Conservation (phyloP, 441 rosid species). For the Gossypium gossypioides region DNA sequence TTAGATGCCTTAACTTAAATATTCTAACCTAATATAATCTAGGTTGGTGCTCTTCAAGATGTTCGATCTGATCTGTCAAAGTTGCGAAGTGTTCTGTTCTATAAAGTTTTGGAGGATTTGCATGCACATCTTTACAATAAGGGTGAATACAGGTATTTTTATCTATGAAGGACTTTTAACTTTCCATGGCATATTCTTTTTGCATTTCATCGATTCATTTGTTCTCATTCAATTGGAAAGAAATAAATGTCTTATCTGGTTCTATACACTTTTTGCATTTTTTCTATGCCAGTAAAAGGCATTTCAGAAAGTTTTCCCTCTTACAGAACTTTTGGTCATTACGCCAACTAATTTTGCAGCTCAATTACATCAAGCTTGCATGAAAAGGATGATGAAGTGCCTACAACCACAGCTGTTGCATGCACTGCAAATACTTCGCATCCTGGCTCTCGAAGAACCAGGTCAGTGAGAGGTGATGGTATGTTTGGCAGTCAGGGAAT, state of each 20-base stretch:
- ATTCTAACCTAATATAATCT: slow-evolving; percentile 14
- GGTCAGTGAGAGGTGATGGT: slow-evolving; percentile 66
- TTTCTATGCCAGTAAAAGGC: neutral
- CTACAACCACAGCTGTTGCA: slow-evolving; percentile 68
- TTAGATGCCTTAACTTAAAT: slow-evolving; percentile 10
- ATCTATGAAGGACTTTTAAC: neutral
- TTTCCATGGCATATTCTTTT: neutral
- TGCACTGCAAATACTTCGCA: slow-evolving; percentile 58
- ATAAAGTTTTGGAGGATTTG: slow-evolving; percentile 85
- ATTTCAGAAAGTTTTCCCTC: slow-evolving; percentile 2
- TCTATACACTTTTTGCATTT: neutral
- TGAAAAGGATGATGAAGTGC: slow-evolving; percentile 83
- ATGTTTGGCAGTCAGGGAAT: slow-evolving; percentile 48
- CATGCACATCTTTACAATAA: slow-evolving; percentile 92
- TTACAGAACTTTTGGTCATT: slow-evolving; percentile 17
- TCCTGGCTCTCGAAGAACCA: slow-evolving; percentile 85
- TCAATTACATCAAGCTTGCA: slow-evolving; percentile 58
- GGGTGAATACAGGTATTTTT: slow-evolving; percentile 84
- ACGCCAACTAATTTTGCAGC: slow-evolving; percentile 48
- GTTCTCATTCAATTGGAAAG: neutral
- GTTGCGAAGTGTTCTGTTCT: slow-evolving; percentile 75
- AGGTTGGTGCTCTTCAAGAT: slow-evolving; percentile 99
- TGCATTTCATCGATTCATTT: neutral
- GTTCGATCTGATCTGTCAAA: slow-evolving; percentile 89
- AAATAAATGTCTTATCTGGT: neutral